Evolutionary conservation across 2,329 filamentous ascomycete genomes (phyloP).

Genomic region (Diplodia sapinea): DNA sequence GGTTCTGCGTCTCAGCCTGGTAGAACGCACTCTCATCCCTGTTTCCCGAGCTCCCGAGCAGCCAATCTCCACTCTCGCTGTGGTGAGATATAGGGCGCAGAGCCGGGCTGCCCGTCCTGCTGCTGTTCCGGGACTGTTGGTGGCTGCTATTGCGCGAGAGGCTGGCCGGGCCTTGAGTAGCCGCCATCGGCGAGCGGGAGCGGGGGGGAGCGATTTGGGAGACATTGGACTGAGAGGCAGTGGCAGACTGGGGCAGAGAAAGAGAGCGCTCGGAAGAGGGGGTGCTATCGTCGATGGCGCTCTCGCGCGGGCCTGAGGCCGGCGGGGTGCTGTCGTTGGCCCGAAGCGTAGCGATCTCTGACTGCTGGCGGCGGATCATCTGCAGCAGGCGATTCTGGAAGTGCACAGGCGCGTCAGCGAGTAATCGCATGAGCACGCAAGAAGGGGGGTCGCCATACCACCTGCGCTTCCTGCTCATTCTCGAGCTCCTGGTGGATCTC

Average conservation of each 20-base stretch:
- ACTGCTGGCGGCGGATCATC: constrained; percentile 77
- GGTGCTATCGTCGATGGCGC: constrained; percentile 57
- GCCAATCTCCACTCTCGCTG: constrained; percentile 67
- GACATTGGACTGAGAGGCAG: constrained; percentile 43
- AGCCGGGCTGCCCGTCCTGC: constrained; percentile 51
- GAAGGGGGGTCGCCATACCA: constrained; percentile 56
- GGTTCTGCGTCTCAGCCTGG: constrained; percentile 79
- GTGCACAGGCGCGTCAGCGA: not conserved
- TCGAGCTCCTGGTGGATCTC: constrained; percentile 81
- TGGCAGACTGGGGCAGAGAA: constrained; percentile 50
- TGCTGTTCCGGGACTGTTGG: constrained; percentile 46
- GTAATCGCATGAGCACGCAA: not conserved
- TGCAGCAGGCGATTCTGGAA: constrained; percentile 73
- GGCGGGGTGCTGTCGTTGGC: constrained; percentile 39
- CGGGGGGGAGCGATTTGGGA: constrained; percentile 51
- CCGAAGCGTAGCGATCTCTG: constrained; percentile 68
- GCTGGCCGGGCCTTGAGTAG: constrained; percentile 35
- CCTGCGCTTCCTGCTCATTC: constrained; percentile 78
- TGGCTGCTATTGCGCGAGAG: constrained; percentile 55
- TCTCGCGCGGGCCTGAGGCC: constrained; percentile 43
- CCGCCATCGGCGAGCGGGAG: constrained; percentile 45
- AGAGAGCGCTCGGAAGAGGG: constrained; percentile 55
- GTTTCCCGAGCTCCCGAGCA: constrained; percentile 57
- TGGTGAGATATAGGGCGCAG: constrained; percentile 62
- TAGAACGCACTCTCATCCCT: constrained; percentile 80